Base-by-base conservation (phyloP, 2,329 filamentous ascomycete species). In the Chaetomium sp. region DNA sequence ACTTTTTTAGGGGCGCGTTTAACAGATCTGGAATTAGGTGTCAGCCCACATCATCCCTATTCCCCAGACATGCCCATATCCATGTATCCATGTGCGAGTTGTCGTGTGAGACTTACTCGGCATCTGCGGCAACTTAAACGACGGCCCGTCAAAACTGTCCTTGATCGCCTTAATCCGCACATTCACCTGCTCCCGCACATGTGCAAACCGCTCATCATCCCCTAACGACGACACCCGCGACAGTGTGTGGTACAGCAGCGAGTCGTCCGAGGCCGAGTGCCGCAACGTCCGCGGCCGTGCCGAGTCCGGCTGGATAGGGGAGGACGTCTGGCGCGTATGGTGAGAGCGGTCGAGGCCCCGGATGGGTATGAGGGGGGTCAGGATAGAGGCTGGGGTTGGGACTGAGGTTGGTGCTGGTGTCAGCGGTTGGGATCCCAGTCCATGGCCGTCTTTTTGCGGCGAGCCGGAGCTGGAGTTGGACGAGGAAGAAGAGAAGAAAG, bases 81-180 rank as follows among this genome's bases (percentile, higher is more conserved):
- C 45, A 46, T n/a, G 12, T 27, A 14, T 1, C 46, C 42, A 53
- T 43, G 8, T 8, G 36, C 10, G 33, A 36, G 33, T 27, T 37
- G 37, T 40, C 34, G 41, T 8, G 6, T 36, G 32, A 36, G 46
- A 57, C 69, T 52, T 66, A 66, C 66, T 73, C 1, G 84, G 79
- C 40, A 88, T 71, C 58, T 79, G 79, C 1, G 82, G 82, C 66
- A 90, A 78, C 66, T 85, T 89, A 71, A 91, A 87, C 53, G 85
- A 89, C 2, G 91, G 88, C 42, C 79, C 74, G 64, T 96, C 91
- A 67, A 90, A 82, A 66, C 87, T 95, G 68, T 96, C 91, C 66
- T 85, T 88, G 68, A 97, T 88, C 4, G 92, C 92, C 72, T 95
- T 95, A 66, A 94, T 79, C 43, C 92, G 81, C 63, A 88, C 90